Base-by-base conservation (phyloP, 768 basidiomycete species). In the Tricholoma bakamatsutake region DNA sequence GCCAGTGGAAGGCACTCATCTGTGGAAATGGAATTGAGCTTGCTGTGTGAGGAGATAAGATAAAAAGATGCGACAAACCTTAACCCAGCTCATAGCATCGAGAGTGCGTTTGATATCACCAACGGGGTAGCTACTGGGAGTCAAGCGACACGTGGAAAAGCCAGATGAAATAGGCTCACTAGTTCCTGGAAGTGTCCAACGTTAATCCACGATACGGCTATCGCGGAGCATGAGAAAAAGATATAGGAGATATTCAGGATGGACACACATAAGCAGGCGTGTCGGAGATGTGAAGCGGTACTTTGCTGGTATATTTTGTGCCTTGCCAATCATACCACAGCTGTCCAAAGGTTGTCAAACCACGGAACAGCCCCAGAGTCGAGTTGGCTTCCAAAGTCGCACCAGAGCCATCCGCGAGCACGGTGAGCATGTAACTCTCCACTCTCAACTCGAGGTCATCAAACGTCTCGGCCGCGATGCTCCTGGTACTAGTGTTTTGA, bases 1-100 rank as follows among this genome's bases (percentile, higher is more conserved):
- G 92, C 91, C 90, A 93, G 60, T 93, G 89, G 61, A 93, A 80
- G 1, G 80, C 82, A 67, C 85, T 91, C 49, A 90, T 79, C 83
- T 85, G 43, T 5, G 18, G 30, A 13, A 52, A 33, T 33, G 8
- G 33, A 45, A 47, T 27, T 31, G 49, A 42, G 18, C 9, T n/a
- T 34, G 31, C 5, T 3, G 4, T 3, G 5, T 15, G 15, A 13
- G 17, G 39, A 30, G 28, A 13, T 1, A 18, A 21, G 30, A 28
- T 18, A 8, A 51, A 62, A 80, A 78, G 28, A 70, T 69, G 63
- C 76, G 28, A 51, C 65, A 40, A 60, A 79, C 81, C 70, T 89
- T 93, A 60, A 84, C 82, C 79, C 81, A 82, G 63, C 82, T 82
- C 87, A 90, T 90, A 5, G 87, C 84, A 59, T 90, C 85, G 30